Percentiles rank a stretch among this genome's conserved stretches.
These are phyloP conservation scores for Mycosphaerella sp. DNA, from an alignment of 2,329 filamentous ascomycete species.

Conservation along the genomic window DNA sequence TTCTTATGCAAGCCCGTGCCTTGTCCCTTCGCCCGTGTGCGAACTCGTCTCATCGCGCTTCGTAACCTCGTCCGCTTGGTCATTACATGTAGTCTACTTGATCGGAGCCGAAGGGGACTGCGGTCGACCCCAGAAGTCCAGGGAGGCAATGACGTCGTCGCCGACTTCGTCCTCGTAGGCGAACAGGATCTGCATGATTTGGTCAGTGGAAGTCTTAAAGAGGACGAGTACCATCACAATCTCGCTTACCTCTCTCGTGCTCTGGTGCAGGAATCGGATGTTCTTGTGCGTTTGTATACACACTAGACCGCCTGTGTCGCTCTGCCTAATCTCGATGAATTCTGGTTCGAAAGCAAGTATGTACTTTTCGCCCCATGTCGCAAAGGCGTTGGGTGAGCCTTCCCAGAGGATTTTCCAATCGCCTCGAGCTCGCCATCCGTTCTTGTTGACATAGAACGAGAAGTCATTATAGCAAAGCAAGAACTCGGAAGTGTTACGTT, in stretches of 20 bases:
- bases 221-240: constrained; percentile 9
- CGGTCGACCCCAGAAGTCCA: constrained; percentile 78
- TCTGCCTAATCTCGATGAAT: constrained; percentile 93
- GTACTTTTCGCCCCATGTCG: constrained; percentile 83
- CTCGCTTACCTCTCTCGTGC: constrained; percentile 91
- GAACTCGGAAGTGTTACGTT: constrained; percentile 94
- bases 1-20: background rate
- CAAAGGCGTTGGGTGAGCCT: constrained; percentile 84
- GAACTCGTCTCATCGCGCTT: background rate
- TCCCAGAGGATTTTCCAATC: constrained; percentile 99
- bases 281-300: constrained; percentile 96
- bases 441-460: constrained; percentile 98
- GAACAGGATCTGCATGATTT: constrained; percentile 72
- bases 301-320: constrained; percentile 83
- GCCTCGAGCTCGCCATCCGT: constrained; percentile 90
- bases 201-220: background rate
- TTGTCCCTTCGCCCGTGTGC: background rate
- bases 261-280: constrained; percentile 90
- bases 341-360: constrained; percentile 96
- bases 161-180: constrained; percentile 94
- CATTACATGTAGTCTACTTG: constrained; percentile 9
- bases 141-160: constrained; percentile 85
- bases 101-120: constrained; percentile 18
- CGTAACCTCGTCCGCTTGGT: background rate
- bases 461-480: constrained; percentile 97